Evolutionary conservation across 2,329 filamentous ascomycete species (phyloP), one percentile per base, ranked within the genome.

Genomic region (Penicillium aurantiogriseum): DNA sequence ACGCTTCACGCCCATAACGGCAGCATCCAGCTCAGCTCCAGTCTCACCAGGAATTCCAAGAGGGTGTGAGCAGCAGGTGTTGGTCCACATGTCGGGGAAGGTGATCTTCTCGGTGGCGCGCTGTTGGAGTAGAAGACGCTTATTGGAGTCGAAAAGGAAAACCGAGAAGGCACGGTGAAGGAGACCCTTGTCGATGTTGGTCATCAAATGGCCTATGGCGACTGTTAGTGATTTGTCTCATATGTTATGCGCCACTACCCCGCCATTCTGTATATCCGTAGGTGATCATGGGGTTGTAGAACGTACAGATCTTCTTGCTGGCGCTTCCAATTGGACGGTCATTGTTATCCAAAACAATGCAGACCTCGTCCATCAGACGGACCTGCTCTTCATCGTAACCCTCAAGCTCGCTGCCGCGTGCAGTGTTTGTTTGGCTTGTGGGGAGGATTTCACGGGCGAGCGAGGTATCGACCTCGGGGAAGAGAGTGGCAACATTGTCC

Each of bases 1-100:
- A 59, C 89, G 87, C 82, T 96, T 96, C 66, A 92, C 94, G 29
- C 94, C 94, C 66, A 85, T 81, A 56, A 97, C 81, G 5, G 92
- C 89, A 64, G 91, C 89, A 49, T 88, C 83, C 43, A 99, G 82
- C 65, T 88, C 89, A 33, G 87, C 84, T 62, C 94, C 94, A 27
- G 91, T 96, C 85, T 99, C 94, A 63, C 89, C 88, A 9, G 94
- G 90, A 65, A 97, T 89, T 54, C 91, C 90, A 60, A 99, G 84
- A 5, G 94, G 94, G 77, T 99, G 94, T 39, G 94, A 99, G 82
- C 94, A 99, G 84, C 94, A 99, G 33, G 94, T 99, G 79, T 99
- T 99, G 63, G 94, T 99, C 94, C 94, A 99, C 88, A 97, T 92
- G 74, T 96, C 91, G 48, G 94, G 93, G 79, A 99, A 99, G 7